These are phyloP conservation scores for Alternaria angustiovoidea DNA, from an alignment of 2,329 filamentous ascomycete genomes.

Conservation along the genomic window DNA sequence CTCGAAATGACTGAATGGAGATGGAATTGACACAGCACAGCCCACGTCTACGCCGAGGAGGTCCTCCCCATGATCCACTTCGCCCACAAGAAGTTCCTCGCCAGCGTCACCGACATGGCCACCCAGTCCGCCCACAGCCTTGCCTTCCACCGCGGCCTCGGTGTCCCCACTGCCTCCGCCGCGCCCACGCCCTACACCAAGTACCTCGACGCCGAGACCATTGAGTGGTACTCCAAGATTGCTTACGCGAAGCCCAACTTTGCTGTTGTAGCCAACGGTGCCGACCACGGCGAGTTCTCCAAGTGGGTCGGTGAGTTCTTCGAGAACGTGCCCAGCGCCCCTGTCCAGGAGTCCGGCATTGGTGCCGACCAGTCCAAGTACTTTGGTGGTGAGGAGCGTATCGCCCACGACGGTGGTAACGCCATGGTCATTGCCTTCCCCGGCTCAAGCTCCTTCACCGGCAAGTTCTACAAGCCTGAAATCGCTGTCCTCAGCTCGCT, in stretches of 20 bases:
- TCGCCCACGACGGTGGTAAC: conserved; percentile 78
- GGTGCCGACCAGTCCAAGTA: conserved; percentile 78
- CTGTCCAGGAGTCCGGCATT: conserved; percentile 57
- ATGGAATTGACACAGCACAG: conserved; percentile 58
- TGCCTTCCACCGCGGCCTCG: conserved; percentile 94
- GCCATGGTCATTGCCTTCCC: conserved; percentile 91
- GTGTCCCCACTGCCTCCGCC: conserved; percentile 76
- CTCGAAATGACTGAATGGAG: conserved; percentile 16
- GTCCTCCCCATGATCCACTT: conserved; percentile 78
- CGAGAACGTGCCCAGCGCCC: conserved; percentile 67
- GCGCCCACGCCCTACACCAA: conserved; percentile 75
- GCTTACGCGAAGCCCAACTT: conserved; percentile 92
- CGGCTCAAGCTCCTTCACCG: conserved; percentile 78
- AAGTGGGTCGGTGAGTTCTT: conserved; percentile 98
- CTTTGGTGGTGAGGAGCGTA: conserved; percentile 93
- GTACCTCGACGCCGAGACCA: conserved; percentile 79
- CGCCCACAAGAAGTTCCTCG: conserved; percentile 76
- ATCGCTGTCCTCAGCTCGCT: conserved; percentile 85
- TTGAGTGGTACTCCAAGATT: conserved; percentile 77
- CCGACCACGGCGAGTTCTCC: conserved; percentile 75
- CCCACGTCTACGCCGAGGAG: conserved; percentile 89
- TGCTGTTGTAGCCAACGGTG: conserved; percentile 88
- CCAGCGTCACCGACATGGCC: conserved; percentile 72
- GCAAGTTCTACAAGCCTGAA: conserved; percentile 84
- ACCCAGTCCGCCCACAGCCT: conserved; percentile 84